These are phyloP conservation scores for Mycena rosella DNA, from an alignment of 768 basidiomycete species.

Conservation along the genomic window DNA sequence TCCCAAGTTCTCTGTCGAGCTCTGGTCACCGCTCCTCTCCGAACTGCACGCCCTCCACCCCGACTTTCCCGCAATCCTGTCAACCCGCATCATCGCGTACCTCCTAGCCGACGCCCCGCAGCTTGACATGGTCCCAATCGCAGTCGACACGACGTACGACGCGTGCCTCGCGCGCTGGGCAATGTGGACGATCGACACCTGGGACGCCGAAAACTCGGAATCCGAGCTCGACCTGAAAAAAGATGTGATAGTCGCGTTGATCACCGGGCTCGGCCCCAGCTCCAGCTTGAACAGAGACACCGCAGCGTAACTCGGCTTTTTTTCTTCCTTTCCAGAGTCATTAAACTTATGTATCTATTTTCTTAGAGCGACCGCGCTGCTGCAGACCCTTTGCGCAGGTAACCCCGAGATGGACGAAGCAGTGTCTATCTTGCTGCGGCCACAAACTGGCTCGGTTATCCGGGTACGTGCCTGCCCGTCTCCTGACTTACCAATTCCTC, in stretches of 20 bases:
- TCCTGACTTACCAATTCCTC: neutral
- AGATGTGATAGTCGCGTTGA: constrained; percentile 58
- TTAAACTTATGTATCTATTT: neutral
- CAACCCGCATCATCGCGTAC: constrained; percentile 56
- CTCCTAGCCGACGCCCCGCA: constrained; percentile 42
- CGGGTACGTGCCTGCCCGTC: constrained; percentile 35
- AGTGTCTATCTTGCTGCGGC: constrained; percentile 39
- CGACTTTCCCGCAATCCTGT: constrained; percentile 64
- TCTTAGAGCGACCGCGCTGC: constrained; percentile 46
- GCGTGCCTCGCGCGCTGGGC: constrained; percentile 79
- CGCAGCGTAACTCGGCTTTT: constrained; percentile 48
- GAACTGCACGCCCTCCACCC: constrained; percentile 70
- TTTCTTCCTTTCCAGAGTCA: constrained; percentile 6
- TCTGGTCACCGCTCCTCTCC: constrained; percentile 77
- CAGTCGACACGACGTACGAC: constrained; percentile 52
- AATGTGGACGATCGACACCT: constrained; percentile 67
- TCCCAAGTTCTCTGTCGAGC: constrained; percentile 60
- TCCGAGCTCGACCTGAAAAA: constrained; percentile 58
- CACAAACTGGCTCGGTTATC: constrained; percentile 31
- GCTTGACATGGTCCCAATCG: constrained; percentile 33
- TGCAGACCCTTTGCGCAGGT: constrained; percentile 55
- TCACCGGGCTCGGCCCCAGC: constrained; percentile 62
- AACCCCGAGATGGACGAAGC: constrained; percentile 50
- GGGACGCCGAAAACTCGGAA: constrained; percentile 44
- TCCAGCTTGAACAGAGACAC: constrained; percentile 35